phyloP scores from a whole-genome alignment of 75 land plant species.

The Adiantum capillusveneris region DNA sequence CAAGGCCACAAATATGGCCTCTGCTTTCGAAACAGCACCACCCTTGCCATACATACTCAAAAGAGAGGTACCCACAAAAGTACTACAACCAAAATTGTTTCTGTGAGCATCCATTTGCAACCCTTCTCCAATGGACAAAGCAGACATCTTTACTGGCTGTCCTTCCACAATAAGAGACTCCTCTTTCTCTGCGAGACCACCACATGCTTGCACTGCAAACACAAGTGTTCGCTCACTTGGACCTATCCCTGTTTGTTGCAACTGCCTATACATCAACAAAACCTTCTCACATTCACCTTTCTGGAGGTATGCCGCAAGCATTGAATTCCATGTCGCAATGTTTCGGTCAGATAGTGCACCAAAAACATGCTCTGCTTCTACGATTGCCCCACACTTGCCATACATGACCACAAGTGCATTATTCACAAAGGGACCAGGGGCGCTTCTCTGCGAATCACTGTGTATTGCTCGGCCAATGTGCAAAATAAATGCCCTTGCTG shows the following conservation, averaged over 20 bases:
- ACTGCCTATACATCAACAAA: constrained; percentile 15
- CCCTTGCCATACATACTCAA: not conserved
- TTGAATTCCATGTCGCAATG: constrained; percentile 43
- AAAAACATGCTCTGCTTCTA: constrained; percentile 31
- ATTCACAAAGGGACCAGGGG: not conserved
- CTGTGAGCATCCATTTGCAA: constrained; percentile 1
- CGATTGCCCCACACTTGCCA: constrained; percentile 13
- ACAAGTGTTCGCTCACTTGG: constrained; percentile 32
- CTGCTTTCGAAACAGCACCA: constrained; percentile 5
- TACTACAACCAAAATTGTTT: not conserved
- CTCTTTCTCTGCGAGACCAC: not conserved
- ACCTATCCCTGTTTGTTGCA: constrained; percentile 12
- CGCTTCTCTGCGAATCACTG: not conserved
- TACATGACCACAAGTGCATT: constrained; percentile 11
- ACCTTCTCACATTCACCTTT: constrained; percentile 16
- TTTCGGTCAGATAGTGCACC: constrained; percentile 20
- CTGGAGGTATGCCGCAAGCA: constrained; percentile 40
- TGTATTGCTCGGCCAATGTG: constrained; percentile 6
- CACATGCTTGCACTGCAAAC: constrained; percentile 36
- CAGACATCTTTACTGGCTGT: not conserved
- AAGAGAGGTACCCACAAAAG: not conserved
- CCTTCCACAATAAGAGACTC: not conserved
- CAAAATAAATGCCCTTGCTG: not conserved
- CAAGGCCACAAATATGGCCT: not conserved
- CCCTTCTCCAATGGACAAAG: not conserved